Percentiles rank a stretch among this genome's conserved stretches.
phyloP scores from a whole-genome alignment of 768 basidiomycete species.

The Podaxis sp. region DNA sequence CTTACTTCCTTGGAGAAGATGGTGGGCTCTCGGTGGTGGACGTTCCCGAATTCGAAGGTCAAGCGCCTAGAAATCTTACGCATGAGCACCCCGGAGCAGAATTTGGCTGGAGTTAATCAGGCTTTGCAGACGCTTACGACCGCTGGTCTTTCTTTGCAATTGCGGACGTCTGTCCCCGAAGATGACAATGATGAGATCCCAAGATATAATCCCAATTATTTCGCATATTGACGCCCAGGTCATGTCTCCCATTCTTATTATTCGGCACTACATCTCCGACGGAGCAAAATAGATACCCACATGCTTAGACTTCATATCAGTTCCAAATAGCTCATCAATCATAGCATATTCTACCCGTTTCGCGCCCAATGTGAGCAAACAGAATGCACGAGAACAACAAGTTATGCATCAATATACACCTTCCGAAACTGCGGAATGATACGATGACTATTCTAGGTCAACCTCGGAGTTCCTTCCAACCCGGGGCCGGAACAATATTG shows the following conservation, averaged over 20 bases:
- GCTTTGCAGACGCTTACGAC: not conserved
- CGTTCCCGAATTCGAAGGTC: not conserved
- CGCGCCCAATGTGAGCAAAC: no score
- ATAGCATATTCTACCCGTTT: no score
- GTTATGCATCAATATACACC: no score
- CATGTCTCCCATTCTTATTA: not conserved
- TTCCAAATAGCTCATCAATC: no score
- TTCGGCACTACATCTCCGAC: no score
- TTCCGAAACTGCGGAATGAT: not conserved
- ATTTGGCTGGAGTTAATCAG: not conserved
- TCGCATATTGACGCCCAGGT: not conserved
- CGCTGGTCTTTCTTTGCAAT: not conserved
- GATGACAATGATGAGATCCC: not conserved
- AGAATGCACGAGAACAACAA: no score
- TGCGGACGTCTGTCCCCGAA: not conserved
- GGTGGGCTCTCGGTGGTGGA: conserved; percentile 2
- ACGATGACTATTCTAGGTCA: not conserved
- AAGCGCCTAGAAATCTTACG: not conserved
- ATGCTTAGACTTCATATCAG: no score
- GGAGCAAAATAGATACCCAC: no score
- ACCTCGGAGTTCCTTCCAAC: conserved; percentile 30
- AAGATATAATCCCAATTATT: not conserved
- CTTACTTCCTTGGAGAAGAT: not conserved
- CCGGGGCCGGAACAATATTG: conserved; percentile 28
- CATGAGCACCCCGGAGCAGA: not conserved